phyloP scores from a whole-genome alignment of 768 basidiomycete genomes.

The Kwoniella sp. region DNA sequence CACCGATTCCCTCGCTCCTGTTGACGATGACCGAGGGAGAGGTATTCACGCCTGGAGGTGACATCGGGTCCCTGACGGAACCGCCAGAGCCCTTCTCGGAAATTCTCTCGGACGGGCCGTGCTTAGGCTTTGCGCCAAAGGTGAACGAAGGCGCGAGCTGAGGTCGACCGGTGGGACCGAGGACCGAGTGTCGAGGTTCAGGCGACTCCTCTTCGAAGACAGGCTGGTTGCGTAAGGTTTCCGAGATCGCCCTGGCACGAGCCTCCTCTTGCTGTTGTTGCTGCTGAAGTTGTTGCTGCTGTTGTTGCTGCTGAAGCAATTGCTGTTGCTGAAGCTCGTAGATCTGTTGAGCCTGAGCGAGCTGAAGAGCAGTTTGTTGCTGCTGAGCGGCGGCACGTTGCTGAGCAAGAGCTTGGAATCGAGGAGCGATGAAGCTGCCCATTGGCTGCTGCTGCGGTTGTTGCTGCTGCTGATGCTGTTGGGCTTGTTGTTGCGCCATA shows the following conservation, averaged over 20 bases:
- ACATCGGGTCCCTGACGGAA: slow-evolving; percentile 19
- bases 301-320: slow-evolving; percentile 26
- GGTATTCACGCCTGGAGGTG: slow-evolving; percentile 19
- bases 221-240: slow-evolving; percentile 32
- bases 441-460: slow-evolving; percentile 65
- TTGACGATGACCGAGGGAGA: slow-evolving; percentile 31
- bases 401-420: slow-evolving; percentile 78
- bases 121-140: slow-evolving; percentile 67
- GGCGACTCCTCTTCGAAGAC: slow-evolving; percentile 52
- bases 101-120: slow-evolving; percentile 55
- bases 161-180: slow-evolving; percentile 69
- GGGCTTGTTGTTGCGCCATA: slow-evolving; percentile 56
- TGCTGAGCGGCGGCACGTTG: slow-evolving; percentile 41
- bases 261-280: slow-evolving; percentile 27
- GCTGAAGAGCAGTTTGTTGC: slow-evolving; percentile 60
- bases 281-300: slow-evolving; percentile 31
- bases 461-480: slow-evolving; percentile 60
- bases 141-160: slow-evolving; percentile 89
- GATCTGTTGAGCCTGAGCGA: slow-evolving; percentile 53
- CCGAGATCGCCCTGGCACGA: slow-evolving; percentile 25
- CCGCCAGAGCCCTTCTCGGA: slow-evolving; percentile 13
- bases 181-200: slow-evolving; percentile 32
- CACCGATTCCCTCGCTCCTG: slow-evolving; percentile 45
- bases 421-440: slow-evolving; percentile 77
- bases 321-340: slow-evolving; percentile 44